These are phyloP conservation scores for Phlegmacium glaucopus DNA, from an alignment of 768 basidiomycete species.

Conservation along the genomic window DNA sequence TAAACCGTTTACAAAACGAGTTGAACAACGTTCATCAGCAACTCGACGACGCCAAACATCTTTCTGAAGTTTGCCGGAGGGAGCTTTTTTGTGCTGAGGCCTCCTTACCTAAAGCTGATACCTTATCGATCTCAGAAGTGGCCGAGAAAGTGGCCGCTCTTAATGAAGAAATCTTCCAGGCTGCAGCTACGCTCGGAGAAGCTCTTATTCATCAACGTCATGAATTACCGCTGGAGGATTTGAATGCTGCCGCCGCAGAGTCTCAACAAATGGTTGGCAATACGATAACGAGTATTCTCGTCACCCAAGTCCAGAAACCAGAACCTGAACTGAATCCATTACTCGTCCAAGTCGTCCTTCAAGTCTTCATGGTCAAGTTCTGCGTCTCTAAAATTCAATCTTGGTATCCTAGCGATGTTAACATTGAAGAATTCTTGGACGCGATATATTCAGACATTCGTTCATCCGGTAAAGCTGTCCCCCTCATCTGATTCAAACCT, in stretches of 20 bases:
- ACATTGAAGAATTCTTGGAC: conserved; percentile 3
- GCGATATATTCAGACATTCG: conserved; percentile 14
- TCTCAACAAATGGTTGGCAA: conserved; percentile 7
- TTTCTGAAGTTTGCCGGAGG: conserved; percentile 31
- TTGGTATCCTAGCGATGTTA: conserved; percentile 11
- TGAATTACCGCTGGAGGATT: conserved; percentile 38
- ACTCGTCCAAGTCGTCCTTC: conserved; percentile 14
- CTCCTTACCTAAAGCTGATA: conserved; percentile 41
- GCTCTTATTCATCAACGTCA: conserved; percentile 25
- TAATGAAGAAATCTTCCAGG: conserved; percentile 49
- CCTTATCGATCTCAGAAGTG: conserved; percentile 41
- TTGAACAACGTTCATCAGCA: conserved; percentile 6
- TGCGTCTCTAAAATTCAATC: conserved; percentile 6
- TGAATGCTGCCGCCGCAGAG: background rate
- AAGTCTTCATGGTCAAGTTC: conserved; percentile 8
- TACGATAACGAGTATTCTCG: conserved; percentile 4
- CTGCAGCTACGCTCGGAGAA: conserved; percentile 45
- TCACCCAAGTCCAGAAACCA: background rate
- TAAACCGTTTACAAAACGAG: conserved; percentile 4
- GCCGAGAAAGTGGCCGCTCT: conserved; percentile 39
- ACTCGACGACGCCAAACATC: conserved; percentile 12
- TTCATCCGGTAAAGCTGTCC: conserved; percentile 13
- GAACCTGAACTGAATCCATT: conserved; percentile 12
- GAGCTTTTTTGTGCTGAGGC: conserved; percentile 46
- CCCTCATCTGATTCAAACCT: background rate